phyloP scores from a whole-genome alignment of 129 eudicot genomes.

The Deinandra increscens region DNA sequence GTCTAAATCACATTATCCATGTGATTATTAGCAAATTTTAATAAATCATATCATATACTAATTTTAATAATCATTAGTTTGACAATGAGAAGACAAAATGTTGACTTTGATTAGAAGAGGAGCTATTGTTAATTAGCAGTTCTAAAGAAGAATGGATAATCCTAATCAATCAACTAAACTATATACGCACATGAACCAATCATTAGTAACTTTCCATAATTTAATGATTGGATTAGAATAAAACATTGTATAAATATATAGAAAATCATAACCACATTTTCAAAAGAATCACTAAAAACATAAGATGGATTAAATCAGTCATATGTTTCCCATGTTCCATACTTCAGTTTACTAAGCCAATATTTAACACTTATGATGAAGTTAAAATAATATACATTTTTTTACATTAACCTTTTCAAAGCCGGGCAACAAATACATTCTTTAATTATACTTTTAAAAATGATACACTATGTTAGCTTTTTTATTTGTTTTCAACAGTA shows the following conservation, averaged over 20 bases:
- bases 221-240: slow-evolving; percentile 19
- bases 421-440: too few species aligned
- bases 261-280: background rate
- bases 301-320: background rate
- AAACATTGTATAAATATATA: background rate
- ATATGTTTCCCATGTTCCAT: background rate
- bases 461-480: too few species aligned
- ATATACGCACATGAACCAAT: slow-evolving; percentile 26
- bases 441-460: too few species aligned
- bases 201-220: slow-evolving; percentile 11
- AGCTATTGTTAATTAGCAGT: slow-evolving; percentile 6
- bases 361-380: background rate
- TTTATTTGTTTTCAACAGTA: too few species aligned
- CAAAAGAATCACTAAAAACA: background rate
- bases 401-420: too few species aligned
- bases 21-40: background rate
- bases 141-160: slow-evolving; percentile 14
- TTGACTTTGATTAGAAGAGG: slow-evolving; percentile 22
- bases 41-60: background rate
- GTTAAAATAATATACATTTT: too few species aligned
- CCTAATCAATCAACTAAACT: slow-evolving; percentile 1
- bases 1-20: background rate
- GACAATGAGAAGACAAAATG: slow-evolving; percentile 26
- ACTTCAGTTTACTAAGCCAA: background rate
- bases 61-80: background rate